phyloP scores from a whole-genome alignment of 1,284 basidiomycete genomes.

The Jaminaea rosea region DNA sequence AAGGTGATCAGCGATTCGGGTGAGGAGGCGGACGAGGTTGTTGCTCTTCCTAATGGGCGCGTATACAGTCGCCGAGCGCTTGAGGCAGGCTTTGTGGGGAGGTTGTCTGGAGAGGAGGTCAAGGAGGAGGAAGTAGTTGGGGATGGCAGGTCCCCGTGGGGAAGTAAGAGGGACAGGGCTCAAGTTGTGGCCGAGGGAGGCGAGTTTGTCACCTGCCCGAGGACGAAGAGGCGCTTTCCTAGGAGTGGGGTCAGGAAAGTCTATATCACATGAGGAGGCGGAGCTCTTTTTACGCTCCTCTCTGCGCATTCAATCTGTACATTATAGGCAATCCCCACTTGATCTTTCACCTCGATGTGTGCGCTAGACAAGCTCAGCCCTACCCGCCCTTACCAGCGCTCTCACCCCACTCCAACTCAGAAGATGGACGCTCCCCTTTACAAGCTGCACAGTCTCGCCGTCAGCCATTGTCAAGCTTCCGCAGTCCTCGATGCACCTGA shows the following conservation, averaged over 20 bases:
- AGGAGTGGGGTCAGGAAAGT: slow-evolving; percentile 63
- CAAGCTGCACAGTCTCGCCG: neutral
- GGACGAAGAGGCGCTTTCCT: slow-evolving; percentile 60
- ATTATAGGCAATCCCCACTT: too few species aligned
- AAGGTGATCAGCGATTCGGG: slow-evolving; percentile 91
- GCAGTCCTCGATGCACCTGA: slow-evolving; percentile 36
- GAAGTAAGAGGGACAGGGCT: neutral
- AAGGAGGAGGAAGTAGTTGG: slow-evolving; percentile 55
- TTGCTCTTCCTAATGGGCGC: slow-evolving; percentile 82
- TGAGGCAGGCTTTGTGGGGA: slow-evolving; percentile 40
- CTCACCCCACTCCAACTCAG: too few species aligned
- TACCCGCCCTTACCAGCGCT: too few species aligned
- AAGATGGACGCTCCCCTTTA: neutral
- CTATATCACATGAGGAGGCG: slow-evolving; percentile 21
- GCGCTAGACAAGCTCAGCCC: too few species aligned
- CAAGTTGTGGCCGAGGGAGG: slow-evolving; percentile 17
- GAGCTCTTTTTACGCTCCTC: too few species aligned
- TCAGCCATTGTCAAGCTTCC: slow-evolving; percentile 8
- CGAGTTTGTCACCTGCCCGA: slow-evolving; percentile 67
- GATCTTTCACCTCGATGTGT: too few species aligned
- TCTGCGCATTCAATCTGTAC: too few species aligned
- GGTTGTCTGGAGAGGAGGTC: slow-evolving; percentile 76
- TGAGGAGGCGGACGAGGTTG: slow-evolving; percentile 53
- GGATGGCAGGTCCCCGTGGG: neutral
- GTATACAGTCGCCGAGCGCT: slow-evolving; percentile 74